Conservation (phyloP, 495 filamentous ascomycete genomes). For the Aspergillus nanangensis region DNA sequence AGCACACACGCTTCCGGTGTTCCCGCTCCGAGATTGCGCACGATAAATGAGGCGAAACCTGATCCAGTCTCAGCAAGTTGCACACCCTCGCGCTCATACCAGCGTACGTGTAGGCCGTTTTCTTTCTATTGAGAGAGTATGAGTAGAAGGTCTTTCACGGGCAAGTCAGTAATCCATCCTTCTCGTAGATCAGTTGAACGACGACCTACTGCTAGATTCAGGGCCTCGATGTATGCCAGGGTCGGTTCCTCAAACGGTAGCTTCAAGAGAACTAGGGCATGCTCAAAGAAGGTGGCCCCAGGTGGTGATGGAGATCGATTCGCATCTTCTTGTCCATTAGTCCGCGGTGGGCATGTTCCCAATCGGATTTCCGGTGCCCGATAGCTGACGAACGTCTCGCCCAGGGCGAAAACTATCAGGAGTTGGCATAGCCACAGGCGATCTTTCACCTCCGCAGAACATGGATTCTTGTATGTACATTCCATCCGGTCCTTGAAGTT, state of each 20-base stretch:
- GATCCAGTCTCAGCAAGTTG: slow-evolving; percentile 6
- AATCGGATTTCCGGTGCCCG: background rate
- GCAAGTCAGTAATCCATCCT: background rate
- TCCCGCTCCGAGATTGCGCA: slow-evolving; percentile 6
- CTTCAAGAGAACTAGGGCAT: background rate
- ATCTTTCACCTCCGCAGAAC: background rate
- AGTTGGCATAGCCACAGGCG: background rate
- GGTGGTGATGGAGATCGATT: no score
- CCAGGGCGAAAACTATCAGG: background rate
- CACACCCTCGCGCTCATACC: slow-evolving; percentile 4
- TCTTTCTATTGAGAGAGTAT: slow-evolving; percentile 10
- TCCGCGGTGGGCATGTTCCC: background rate
- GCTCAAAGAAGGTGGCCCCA: background rate
- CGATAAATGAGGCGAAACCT: background rate
- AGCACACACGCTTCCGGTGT: slow-evolving; percentile 15
- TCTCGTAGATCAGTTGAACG: background rate
- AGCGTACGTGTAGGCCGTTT: slow-evolving; percentile 14
- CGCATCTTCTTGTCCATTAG: background rate
- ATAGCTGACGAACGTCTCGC: background rate
- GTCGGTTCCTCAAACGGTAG: background rate
- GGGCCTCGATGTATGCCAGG: background rate
- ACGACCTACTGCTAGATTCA: background rate
- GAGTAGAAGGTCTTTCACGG: slow-evolving; percentile 11
- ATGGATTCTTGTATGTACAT: background rate
- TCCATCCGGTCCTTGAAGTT: background rate